A percentile compares a stretch with the other conserved stretches of the same genome.
Conservation (phyloP, 805 yeast genomes). For the Myxozyma neglecta region DNA sequence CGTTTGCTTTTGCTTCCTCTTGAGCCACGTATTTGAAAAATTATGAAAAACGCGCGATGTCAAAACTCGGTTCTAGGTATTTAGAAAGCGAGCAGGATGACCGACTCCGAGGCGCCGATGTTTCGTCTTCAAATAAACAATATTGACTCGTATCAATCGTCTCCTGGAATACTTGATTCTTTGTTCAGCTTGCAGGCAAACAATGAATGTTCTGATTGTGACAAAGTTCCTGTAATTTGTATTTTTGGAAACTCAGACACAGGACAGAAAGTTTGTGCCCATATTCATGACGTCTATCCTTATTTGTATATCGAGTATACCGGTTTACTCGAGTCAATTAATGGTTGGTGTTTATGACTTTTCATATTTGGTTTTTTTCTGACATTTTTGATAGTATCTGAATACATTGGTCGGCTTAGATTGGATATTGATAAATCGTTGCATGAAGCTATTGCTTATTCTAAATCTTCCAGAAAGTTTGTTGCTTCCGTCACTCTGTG, state of each 20-base stretch:
- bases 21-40: not conserved
- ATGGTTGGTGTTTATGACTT: not conserved
- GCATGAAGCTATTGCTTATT: slow-evolving; percentile 26
- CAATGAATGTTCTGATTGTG: slow-evolving; percentile 33
- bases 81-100: not conserved
- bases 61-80: not conserved
- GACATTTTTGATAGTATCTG: slow-evolving; percentile 6
- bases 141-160: slow-evolving; percentile 64
- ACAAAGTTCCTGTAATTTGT: slow-evolving; percentile 69
- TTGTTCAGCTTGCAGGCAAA: slow-evolving; percentile 21
- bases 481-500: slow-evolving; percentile 49
- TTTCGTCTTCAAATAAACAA: slow-evolving; percentile 55
- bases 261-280: slow-evolving; percentile 62
- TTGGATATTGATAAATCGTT: slow-evolving; percentile 37
- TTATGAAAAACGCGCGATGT: not conserved
- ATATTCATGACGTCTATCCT: slow-evolving; percentile 83
- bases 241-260: slow-evolving; percentile 69
- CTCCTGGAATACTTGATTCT: slow-evolving; percentile 57
- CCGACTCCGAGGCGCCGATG: not conserved
- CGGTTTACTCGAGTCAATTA: slow-evolving; percentile 39
- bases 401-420: slow-evolving; percentile 29
- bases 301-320: slow-evolving; percentile 69
- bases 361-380: not conserved
- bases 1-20: not conserved
- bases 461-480: slow-evolving; percentile 22